Percentiles rank a stretch among this genome's conserved stretches.
phyloP scores from a whole-genome alignment of 2,329 filamentous ascomycete species.

The Fusarium solani-melongenae region DNA sequence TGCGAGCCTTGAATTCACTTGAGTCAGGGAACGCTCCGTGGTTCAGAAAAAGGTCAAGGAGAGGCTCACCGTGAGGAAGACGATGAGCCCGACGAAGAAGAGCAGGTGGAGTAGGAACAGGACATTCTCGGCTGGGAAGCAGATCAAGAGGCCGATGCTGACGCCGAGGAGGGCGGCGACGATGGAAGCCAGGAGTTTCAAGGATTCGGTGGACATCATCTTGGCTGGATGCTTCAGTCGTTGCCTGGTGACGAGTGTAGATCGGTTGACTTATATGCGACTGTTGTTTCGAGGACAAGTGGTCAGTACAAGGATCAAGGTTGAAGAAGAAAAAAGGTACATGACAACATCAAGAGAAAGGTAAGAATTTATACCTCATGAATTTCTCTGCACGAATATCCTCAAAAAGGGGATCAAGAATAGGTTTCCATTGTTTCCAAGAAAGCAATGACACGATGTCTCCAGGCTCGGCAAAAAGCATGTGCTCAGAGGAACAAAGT shows the following conservation, averaged over 20 bases:
- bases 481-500: not conserved
- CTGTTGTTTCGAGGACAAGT: constrained; percentile 26
- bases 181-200: not conserved
- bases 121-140: constrained; percentile 7
- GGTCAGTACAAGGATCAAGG: constrained; percentile 16
- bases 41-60: not conserved
- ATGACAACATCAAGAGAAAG: not conserved
- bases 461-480: not conserved
- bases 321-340: not conserved
- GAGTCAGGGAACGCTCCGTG: not conserved
- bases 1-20: constrained; percentile 42
- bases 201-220: constrained; percentile 4
- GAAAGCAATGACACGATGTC: not conserved
- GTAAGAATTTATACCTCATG: not conserved
- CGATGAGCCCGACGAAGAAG: constrained; percentile 31
- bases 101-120: constrained; percentile 31
- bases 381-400: not conserved
- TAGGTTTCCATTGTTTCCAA: not conserved
- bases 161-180: not conserved
- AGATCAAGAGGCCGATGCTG: not conserved
- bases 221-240: not conserved
- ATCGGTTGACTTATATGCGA: constrained; percentile 15
- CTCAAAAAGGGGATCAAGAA: not conserved
- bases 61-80: constrained; percentile 47
- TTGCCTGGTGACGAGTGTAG: too few relatives aligned